A percentile compares a stretch with the other conserved stretches of the same genome.
Evolutionary conservation across 163 green algal genomes (phyloP).

Genomic region (Chloromonas sp.): DNA sequence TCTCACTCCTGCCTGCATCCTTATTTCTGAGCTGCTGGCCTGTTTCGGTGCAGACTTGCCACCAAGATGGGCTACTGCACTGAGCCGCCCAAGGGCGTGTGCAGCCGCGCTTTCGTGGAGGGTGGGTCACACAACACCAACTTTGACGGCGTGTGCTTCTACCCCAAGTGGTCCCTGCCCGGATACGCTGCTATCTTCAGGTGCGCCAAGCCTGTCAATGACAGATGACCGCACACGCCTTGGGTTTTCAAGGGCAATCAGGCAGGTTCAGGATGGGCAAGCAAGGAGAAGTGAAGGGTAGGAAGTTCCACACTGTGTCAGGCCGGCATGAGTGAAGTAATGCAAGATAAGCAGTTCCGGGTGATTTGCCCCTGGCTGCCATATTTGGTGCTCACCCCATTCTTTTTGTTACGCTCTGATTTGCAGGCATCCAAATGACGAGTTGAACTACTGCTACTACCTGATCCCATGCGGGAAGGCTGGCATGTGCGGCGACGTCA

Average conservation of each 20-base stretch:
- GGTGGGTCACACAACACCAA: constrained; percentile 84
- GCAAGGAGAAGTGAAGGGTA: no score
- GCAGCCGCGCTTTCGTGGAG: constrained; percentile 77
- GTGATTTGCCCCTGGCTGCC: no score
- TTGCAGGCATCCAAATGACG: constrained; percentile 75
- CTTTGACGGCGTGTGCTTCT: constrained; percentile 92
- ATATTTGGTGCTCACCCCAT: no score
- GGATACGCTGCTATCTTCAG: constrained; percentile 39
- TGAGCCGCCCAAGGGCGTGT: constrained; percentile 75
- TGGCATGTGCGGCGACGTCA: constrained; percentile 68
- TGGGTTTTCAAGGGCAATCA: no score
- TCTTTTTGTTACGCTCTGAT: no score
- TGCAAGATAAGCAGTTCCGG: no score
- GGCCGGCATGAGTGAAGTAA: no score
- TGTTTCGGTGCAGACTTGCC: constrained; percentile 46
- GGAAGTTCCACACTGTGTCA: no score
- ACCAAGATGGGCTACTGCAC: constrained; percentile 87
- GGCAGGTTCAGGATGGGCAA: no score
- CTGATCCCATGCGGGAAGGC: constrained; percentile 78
- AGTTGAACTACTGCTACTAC: constrained; percentile 94
- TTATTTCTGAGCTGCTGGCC: no score
- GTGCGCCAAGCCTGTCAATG: background rate
- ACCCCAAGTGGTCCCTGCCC: constrained; percentile 78
- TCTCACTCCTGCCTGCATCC: no score
- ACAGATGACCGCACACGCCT: background rate